Base-by-base conservation (phyloP, 2,329 filamentous ascomycete genomes). In the Madurella fahalii region DNA sequence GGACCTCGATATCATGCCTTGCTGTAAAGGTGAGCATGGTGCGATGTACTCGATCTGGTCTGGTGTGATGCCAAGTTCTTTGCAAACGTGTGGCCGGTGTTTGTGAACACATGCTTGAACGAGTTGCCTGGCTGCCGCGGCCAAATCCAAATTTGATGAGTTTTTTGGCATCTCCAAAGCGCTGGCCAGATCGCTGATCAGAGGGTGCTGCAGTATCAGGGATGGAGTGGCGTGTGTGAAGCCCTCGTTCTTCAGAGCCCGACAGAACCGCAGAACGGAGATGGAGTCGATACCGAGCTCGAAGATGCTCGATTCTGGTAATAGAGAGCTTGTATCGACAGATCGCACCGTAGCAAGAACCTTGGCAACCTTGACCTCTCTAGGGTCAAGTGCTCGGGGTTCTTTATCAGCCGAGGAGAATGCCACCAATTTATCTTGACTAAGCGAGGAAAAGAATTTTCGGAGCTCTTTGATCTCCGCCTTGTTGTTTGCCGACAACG, bases 201-300 rank as follows among this genome's bases (percentile, higher is more conserved):
- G 64, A 0, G 79, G 76, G 64, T 85, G 80, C 54, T 79, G 83
- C 69, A 96, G 81, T 4, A 96, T 75, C 1, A 82, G 61, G 0
- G 87, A 83, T 1, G 89, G 80, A 8, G 81, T 83, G 0, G 83
- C 84, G 13, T 76, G 72, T 1, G 65, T 34, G 50, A 91, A 81
- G 0, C 89, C 89, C 2, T 73, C 73, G 2, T 78, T 74, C 61
- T 83, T 88, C 13, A 96, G 73, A 12, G 77, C 69, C 5, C 79
- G 77, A 0, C 87, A 79, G 31, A 96, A 78, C 8, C 83, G 79
- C 44, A 95, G 84, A 0, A 86, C 88, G 0, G 89, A 90, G 15
- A 96, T 90, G 0, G 92, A 96, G 64, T 96, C 93, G 20, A 96
- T 77, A 0, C 92, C 93, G 1, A 95, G 74, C 59, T 95, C 90